Evolutionary conservation across 345 rosid genomes (phyloP), one percentile per base, ranked within the genome.

Genomic region (Linum usitatissimum): DNA sequence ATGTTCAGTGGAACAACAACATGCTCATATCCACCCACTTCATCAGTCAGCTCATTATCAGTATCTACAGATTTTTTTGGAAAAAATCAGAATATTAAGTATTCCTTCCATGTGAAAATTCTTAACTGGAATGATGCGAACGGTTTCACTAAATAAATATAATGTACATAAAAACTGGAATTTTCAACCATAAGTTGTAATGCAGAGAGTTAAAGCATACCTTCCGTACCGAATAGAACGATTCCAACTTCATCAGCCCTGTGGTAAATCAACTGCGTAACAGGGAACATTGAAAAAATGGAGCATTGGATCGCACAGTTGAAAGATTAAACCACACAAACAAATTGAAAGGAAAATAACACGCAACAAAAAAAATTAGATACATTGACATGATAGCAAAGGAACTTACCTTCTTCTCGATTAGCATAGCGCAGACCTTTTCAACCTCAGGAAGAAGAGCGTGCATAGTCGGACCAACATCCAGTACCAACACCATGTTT

Each of bases 381-480:
- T 23, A 23, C 28, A 23, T 23, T 23, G 56, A 18, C 36, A 15
- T 12, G 45, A 58, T 28, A 42, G 31, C 15, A 13, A 13, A 49
- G 63, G 57, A 2, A 56, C 8, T 49, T 0, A 91, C 96, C 96
- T 91, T 88, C 79, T 86, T 88, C 58, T 83, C 84, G 0, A 82
- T 55, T n/a, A 91, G 80, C 82, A 85, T 73, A 18, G 88, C 77
- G 72, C 88, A 86, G 53, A 88, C 34, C 59, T 78, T 86, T 76
- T 81, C 84, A 60, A 91, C 78, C 63, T 82, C 76, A 28, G 84
- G 81, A 57, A 86, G 88, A 68, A 78, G 54, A 72, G 40, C 56
- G 72, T 85, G 92, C 96, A 88, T 91, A 6, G 87, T 76, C 0
- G 92, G 96, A 28, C 98, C 92, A 17, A 86, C 92, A 77, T 91